These are phyloP conservation scores for Cytidiella melzeri DNA, from an alignment of 768 basidiomycete genomes.

Conservation along the genomic window DNA sequence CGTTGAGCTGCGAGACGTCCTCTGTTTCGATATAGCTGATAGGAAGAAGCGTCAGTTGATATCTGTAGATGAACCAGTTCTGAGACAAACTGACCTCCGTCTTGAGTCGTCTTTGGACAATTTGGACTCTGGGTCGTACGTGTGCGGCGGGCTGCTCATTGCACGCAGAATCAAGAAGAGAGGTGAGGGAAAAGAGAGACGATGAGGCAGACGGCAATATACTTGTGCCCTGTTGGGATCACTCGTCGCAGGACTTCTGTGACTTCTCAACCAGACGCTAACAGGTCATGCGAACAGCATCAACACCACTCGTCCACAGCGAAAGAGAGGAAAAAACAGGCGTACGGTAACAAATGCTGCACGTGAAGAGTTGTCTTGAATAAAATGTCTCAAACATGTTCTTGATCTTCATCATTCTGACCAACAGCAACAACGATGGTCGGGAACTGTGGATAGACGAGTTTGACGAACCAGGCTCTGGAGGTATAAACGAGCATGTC, in stretches of 20 bases:
- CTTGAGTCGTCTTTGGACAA: not conserved
- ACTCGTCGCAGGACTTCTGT: not conserved
- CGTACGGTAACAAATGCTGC: no score
- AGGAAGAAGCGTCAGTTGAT: no score
- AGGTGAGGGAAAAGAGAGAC: not conserved
- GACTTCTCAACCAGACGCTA: not conserved
- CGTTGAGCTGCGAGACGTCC: constrained; percentile 12
- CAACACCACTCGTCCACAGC: not conserved
- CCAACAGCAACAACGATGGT: no score
- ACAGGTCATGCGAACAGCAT: not conserved
- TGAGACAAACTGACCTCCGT: no score
- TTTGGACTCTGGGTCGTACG: not conserved
- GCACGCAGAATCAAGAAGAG: not conserved
- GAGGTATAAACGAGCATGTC: no score
- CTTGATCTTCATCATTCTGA: no score
- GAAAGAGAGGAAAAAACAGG: not conserved
- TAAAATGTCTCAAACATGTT: no score
- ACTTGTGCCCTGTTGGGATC: not conserved
- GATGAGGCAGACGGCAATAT: no score
- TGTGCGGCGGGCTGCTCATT: not conserved
- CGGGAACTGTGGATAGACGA: no score
- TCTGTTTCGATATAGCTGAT: constrained; percentile 10
- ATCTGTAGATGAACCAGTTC: not conserved
- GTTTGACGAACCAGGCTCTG: no score
- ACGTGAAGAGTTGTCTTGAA: no score